Evolutionary conservation across 768 basidiomycete species (phyloP).

Genomic region (Solioccasus polychromus): DNA sequence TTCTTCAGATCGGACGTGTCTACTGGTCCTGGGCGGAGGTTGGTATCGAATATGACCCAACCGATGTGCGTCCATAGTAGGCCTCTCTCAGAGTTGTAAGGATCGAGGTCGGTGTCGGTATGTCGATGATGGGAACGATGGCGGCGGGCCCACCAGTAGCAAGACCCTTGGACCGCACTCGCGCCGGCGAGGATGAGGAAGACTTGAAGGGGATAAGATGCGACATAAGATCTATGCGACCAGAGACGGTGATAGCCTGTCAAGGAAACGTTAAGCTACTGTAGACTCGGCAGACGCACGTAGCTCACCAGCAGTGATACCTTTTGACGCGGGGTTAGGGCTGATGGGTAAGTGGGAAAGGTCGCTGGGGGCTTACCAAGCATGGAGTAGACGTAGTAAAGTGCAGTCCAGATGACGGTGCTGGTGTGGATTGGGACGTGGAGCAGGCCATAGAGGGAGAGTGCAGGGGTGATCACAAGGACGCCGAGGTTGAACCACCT

Average conservation of each 20-base stretch:
- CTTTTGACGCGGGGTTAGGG: conserved; percentile 27
- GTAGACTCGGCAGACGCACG: neutral
- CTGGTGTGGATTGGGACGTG: conserved; percentile 41
- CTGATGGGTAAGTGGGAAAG: conserved; percentile 8
- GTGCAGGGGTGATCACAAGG: conserved; percentile 64
- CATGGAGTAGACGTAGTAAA: conserved; percentile 88
- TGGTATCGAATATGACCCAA: conserved; percentile 82
- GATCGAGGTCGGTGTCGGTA: conserved; percentile 85
- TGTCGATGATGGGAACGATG: conserved; percentile 84
- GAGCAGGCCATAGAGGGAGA: conserved; percentile 69
- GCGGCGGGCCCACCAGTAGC: conserved; percentile 83
- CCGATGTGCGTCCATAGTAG: conserved; percentile 78
- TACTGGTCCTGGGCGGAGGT: conserved; percentile 64
- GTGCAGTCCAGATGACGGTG: conserved; percentile 59
- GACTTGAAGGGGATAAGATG: conserved; percentile 65
- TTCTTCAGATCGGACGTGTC: conserved; percentile 72
- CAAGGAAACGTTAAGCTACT: conserved; percentile 4
- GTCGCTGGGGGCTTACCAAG: conserved; percentile 48
- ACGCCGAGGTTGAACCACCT: conserved; percentile 78
- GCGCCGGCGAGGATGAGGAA: conserved; percentile 72
- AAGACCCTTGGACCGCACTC: conserved; percentile 84
- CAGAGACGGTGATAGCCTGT: conserved; percentile 80
- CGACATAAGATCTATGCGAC: conserved; percentile 84
- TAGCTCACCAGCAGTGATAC: conserved; percentile 47
- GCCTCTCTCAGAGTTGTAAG: conserved; percentile 78